phyloP scores from a whole-genome alignment of 2,329 filamentous ascomycete genomes.

The Penicillium italicum region DNA sequence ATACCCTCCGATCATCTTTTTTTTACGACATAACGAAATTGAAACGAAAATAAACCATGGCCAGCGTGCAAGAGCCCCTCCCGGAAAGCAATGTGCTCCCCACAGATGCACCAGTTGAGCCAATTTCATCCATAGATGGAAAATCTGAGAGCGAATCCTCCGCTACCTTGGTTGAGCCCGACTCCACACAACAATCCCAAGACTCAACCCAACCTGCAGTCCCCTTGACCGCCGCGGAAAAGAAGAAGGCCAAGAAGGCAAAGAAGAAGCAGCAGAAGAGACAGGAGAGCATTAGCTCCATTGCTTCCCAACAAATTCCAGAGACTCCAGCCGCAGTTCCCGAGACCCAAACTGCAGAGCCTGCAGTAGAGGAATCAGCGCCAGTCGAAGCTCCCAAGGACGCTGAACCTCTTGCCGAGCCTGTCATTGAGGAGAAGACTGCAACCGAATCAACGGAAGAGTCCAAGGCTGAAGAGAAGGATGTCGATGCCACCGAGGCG shows the following conservation, averaged over 20 bases:
- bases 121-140: slow-evolving; percentile 9
- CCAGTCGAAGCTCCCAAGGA: slow-evolving; percentile 7
- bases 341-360: slow-evolving; percentile 10
- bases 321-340: slow-evolving; percentile 6
- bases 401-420: neutral
- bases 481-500: neutral
- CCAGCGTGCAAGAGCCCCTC: slow-evolving; percentile 3
- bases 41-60: slow-evolving; percentile 23
- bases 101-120: slow-evolving; percentile 17
- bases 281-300: slow-evolving; percentile 13
- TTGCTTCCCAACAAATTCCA: slow-evolving; percentile 5
- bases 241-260: slow-evolving; percentile 21
- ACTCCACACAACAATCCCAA: neutral
- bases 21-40: slow-evolving; percentile 23
- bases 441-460: slow-evolving; percentile 13
- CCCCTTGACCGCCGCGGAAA: slow-evolving; percentile 18
- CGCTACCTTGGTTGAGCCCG: neutral
- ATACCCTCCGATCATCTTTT: slow-evolving; percentile 19
- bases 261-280: slow-evolving; percentile 25
- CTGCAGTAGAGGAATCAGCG: slow-evolving; percentile 9
- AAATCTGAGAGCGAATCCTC: slow-evolving; percentile 4
- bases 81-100: slow-evolving; percentile 17
- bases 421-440: slow-evolving; percentile 7
- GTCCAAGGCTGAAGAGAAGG: slow-evolving; percentile 3
- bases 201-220: slow-evolving; percentile 5